Evolutionary conservation across 345 rosid genomes (phyloP), one percentile per base, ranked within the genome.

Genomic region (Erodium maritimum): DNA sequence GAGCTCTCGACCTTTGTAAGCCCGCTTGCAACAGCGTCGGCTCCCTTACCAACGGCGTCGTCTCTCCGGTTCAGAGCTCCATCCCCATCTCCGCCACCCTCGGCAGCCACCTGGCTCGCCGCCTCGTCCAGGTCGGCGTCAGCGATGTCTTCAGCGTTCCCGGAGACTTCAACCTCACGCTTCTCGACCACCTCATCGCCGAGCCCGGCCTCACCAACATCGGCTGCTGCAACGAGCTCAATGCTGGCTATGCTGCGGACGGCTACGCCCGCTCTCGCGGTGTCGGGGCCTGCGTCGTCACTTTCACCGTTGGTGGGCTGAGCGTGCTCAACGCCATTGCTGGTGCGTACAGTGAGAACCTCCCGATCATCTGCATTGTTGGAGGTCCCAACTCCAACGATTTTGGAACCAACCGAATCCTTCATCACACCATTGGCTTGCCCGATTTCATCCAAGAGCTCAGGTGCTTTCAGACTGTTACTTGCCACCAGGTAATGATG

Each of bases 341-440:
- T 19, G 86, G 88, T 2, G 86, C 88, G 0, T 80, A 80, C 62
- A 76, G 88, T 48, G 88, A 83, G 73, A 80, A 78, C 59, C 69
- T 83, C 7, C 88, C 86, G 17, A 56, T 83, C 11, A 72, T 83
- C n/a, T 80, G 83, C 62, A 76, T 80, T 23, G 80, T 80, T 0
- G 88, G 88, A 5, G 88, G 83, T 24, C 88, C 88, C 10, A 83
- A 83, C 62, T 69, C 88, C 19, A 83, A 83, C 56, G 88, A 83
- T 61, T 83, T 73, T 17, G 88, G 88, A 12, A 74, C 81, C 6
- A 78, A 80, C 61, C 73, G 83, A 60, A 73, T 83, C 56, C 83
- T 82, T 50, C 88, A 82, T 62, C 88, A 82, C 61, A 82, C 85
- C 50, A 78, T 82, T n/a, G 88, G 88, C 0, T 64, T 80, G 60